A percentile compares a stretch with the other conserved stretches of the same genome.
phyloP scores from a whole-genome alignment of 495 filamentous ascomycete genomes.

The Beverwykella pulmonaria region DNA sequence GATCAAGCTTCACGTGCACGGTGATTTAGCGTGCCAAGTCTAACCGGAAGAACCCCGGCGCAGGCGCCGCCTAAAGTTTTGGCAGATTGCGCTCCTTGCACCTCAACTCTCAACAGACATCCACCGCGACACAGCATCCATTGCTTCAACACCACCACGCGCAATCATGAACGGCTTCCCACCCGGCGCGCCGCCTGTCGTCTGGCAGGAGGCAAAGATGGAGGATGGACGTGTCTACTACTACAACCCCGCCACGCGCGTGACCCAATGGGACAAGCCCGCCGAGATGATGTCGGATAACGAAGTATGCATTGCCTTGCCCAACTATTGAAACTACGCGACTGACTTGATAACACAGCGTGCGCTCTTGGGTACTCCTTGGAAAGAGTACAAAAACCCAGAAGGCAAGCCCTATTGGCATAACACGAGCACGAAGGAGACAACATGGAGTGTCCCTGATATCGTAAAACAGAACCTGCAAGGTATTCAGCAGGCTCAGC shows the following conservation, averaged over 20 bases:
- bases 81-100: neutral
- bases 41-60: neutral
- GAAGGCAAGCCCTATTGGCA: conserved; percentile 92
- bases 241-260: conserved; percentile 83
- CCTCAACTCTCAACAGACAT: neutral
- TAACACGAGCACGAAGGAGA: conserved; percentile 87
- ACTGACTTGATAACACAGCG: conserved; percentile 55
- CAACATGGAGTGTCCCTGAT: conserved; percentile 92
- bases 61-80: neutral
- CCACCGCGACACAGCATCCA: neutral
- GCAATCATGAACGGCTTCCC: conserved; percentile 63
- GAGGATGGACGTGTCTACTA: conserved; percentile 90
- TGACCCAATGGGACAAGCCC: conserved; percentile 93
- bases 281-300: conserved; percentile 82
- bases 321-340: neutral
- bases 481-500: conserved; percentile 44
- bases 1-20: neutral
- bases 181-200: neutral
- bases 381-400: conserved; percentile 84
- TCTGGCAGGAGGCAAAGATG: conserved; percentile 83
- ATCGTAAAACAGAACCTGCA: conserved; percentile 73
- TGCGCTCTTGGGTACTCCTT: conserved; percentile 79
- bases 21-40: neutral
- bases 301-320: conserved; percentile 63
- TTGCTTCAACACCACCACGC: neutral